phyloP scores from a whole-genome alignment of 2,329 filamentous ascomycete genomes.

The Ceratocystiopsis sp. region DNA sequence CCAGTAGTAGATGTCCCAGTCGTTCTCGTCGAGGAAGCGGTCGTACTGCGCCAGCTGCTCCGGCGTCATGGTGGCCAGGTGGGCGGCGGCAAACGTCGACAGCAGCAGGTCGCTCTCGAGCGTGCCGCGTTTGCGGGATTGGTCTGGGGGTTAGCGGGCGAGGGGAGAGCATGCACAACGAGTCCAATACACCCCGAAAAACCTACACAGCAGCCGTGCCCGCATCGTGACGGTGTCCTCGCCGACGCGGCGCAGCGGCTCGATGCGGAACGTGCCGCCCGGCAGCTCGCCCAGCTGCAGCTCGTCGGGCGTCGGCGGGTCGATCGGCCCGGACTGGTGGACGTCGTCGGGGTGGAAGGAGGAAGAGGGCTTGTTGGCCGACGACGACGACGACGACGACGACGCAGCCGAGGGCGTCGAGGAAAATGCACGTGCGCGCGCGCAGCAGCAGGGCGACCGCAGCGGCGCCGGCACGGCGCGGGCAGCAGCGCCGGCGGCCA shows the following conservation, averaged over 20 bases:
- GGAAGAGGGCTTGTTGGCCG: neutral
- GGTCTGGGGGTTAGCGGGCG: no score
- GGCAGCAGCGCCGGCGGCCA: neutral
- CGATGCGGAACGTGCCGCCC: conserved; percentile 70
- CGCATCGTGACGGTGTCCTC: conserved; percentile 78
- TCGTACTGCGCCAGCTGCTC: conserved; percentile 73
- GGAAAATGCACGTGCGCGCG: neutral
- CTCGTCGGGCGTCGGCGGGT: conserved; percentile 28
- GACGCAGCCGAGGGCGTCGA: neutral
- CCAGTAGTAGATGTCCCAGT: conserved; percentile 99
- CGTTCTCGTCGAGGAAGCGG: conserved; percentile 90
- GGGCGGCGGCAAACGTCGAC: conserved; percentile 76
- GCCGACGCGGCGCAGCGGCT: conserved; percentile 70
- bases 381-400: neutral
- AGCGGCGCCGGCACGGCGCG: neutral
- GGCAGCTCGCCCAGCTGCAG: conserved; percentile 75
- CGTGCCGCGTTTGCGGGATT: conserved; percentile 89
- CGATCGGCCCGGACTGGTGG: conserved; percentile 9
- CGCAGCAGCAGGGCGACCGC: no score
- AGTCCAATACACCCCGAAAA: no score
- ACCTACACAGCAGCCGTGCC: conserved; percentile 57
- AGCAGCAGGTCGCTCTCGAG: conserved; percentile 92
- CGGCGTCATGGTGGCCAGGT: conserved; percentile 58
- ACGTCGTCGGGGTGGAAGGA: conserved; percentile 2
- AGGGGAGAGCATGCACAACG: no score